Conservation (phyloP, 108 stramenopile genomes). For the Pseudonitzschia delicatissima region DNA sequence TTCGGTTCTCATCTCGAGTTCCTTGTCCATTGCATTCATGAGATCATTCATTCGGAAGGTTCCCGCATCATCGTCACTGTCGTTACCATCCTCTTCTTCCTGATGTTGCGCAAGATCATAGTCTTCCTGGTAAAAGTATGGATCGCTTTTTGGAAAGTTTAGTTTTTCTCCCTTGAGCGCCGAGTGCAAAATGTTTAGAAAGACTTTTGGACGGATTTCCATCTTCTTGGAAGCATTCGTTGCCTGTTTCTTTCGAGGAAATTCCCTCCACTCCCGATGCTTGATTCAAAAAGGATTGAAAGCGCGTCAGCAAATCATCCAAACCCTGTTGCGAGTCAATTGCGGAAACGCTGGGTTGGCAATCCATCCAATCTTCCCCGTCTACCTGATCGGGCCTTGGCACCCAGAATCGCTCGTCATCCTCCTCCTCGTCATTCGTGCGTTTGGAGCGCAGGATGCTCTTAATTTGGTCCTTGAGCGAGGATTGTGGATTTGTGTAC, state of each 20-base stretch:
- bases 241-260: not conserved
- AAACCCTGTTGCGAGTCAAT: conserved; percentile 18
- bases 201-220: conserved; percentile 52
- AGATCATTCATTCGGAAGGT: conserved; percentile 18
- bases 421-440: not conserved
- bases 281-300: conserved; percentile 55
- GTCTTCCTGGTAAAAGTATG: conserved; percentile 45
- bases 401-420: conserved; percentile 20
- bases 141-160: conserved; percentile 5
- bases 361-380: conserved; percentile 61
- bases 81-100: conserved; percentile 30
- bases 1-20: conserved; percentile 25
- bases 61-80: not conserved
- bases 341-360: not conserved
- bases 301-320: conserved; percentile 40
- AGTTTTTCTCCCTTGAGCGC: conserved; percentile 38
- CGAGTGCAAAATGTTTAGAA: conserved; percentile 56
- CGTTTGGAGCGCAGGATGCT: conserved; percentile 30
- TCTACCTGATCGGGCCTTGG: conserved; percentile 47
- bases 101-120: conserved; percentile 31
- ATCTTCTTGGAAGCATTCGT: conserved; percentile 3
- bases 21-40: conserved; percentile 49
- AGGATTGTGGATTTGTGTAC: conserved; percentile 37
- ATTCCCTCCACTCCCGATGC: conserved; percentile 61
- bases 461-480: conserved; percentile 40